A percentile compares a stretch with the other conserved stretches of the same genome.
Evolutionary conservation across 2,329 filamentous ascomycete genomes (phyloP).

Genomic region (Ophiostoma sp.): DNA sequence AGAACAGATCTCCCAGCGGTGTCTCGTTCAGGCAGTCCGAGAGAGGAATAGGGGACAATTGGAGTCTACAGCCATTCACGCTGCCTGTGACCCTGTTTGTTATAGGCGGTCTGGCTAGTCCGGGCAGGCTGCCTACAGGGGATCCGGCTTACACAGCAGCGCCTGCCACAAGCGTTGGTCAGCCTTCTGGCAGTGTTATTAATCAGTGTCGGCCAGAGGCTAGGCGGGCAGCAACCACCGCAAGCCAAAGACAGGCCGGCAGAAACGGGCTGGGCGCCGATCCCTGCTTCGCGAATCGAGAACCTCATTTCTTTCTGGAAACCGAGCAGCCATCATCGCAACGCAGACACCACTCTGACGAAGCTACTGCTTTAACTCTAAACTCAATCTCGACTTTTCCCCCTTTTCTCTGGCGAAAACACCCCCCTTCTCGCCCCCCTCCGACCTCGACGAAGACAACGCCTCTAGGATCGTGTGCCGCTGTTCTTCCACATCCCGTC

Average conservation of each 20-base stretch:
- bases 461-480: neutral
- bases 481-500: constrained; percentile 14
- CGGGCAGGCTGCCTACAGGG: neutral
- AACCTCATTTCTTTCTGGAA: constrained; percentile 12
- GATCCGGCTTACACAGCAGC: neutral
- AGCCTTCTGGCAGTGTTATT: constrained; percentile 4
- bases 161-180: neutral
- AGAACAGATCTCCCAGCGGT: constrained; percentile 6
- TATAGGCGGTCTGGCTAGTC: neutral
- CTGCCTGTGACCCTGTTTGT: constrained; percentile 6
- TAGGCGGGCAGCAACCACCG: too few relatives aligned
- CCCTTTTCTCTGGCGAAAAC: neutral
- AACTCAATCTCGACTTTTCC: neutral
- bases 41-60: neutral
- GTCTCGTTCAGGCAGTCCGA: neutral
- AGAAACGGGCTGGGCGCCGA: constrained; percentile 15
- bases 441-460: neutral
- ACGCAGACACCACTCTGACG: neutral
- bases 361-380: neutral
- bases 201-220: neutral
- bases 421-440: neutral
- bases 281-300: constrained; percentile 22
- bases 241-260: constrained; percentile 4
- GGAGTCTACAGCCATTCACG: neutral
- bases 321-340: neutral